Percentiles rank a stretch among this genome's conserved stretches.
Conservation (phyloP, 345 rosid species). For the Arabis alpina region DNA sequence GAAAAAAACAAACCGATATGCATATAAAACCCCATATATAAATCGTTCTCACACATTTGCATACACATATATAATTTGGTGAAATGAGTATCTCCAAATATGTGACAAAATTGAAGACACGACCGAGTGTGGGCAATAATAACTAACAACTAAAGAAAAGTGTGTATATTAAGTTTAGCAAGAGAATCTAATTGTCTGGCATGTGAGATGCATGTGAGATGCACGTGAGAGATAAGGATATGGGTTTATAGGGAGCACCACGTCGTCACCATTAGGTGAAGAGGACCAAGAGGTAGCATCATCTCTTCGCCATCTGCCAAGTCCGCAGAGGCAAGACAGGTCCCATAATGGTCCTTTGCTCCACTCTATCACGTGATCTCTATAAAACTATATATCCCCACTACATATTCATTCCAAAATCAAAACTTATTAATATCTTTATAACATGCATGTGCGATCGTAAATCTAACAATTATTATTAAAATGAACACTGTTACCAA, state of each 20-base stretch:
- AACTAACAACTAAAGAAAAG: background rate
- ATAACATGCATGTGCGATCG: constrained; percentile 30
- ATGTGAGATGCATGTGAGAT: constrained; percentile 39
- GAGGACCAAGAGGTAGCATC: constrained; percentile 3
- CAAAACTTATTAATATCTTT: constrained; percentile 12
- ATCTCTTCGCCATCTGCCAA: constrained; percentile 36
- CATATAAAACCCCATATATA: no score
- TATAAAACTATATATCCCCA: constrained; percentile 10
- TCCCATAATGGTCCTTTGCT: constrained; percentile 17
- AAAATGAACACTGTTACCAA: constrained; percentile 8
- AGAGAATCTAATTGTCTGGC: constrained; percentile 33
- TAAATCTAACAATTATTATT: constrained; percentile 5
- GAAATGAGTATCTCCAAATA: constrained; percentile 4
- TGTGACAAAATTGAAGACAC: constrained; percentile 28
- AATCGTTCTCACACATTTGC: background rate
- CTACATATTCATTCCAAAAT: constrained; percentile 23
- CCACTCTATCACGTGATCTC: constrained; percentile 40
- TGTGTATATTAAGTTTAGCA: background rate
- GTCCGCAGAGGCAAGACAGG: constrained; percentile 28
- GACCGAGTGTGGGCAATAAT: constrained; percentile 4
- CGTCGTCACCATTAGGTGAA: constrained; percentile 28
- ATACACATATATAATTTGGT: background rate
- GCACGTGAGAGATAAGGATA: constrained; percentile 34
- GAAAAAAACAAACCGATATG: no score
- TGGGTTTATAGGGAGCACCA: constrained; percentile 32